Base-by-base conservation (phyloP, 306 rosid species). In the Glycine tomentella region DNA sequence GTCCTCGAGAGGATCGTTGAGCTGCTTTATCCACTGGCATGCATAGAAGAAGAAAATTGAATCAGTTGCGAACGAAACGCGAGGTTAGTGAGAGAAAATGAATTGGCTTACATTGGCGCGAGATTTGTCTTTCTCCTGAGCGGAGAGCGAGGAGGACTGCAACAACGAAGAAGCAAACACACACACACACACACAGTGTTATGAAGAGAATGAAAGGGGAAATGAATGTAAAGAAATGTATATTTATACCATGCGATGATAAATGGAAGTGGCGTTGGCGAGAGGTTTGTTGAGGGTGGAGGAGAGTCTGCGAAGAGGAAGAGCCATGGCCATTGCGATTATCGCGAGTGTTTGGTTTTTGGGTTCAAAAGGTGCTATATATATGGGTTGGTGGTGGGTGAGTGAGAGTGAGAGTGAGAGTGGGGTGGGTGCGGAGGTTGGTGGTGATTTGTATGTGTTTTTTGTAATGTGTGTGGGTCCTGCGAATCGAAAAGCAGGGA, bases 21-120 rank as follows among this genome's bases (percentile, higher is more conserved):
- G 90, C 80, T 94, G 97, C 74, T 90, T 87, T 78, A 91, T 87
- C 98, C 97, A 92, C 98, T 94, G 87, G 49, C 65, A 83, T 15
- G 34, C 73, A 15, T 20, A 42, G 14, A 36, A 36, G 40, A 36
- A n/a, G 9, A 40, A n/a, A 5, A 7, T 14, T 14, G 13, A 66
- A 25, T 38, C 25, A 56, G 74, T 57, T 9, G 16, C 75, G 15
- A 76, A 78, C n/a, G 13, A 44, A 81, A 62, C 61, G 63, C 25
- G 51, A 52, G 3, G 17, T 25, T 25, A 46, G 40, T 20, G 16
- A 38, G 65, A 38, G 65, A 68, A 38, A 73, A n/a, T 0, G 15
- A 53, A 36, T 55, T 20, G 49, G 76, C 91, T 81, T 90, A 94
- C 98, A 15, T 85, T 72, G 11, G 87, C 86, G 17, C 88, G 87